A percentile compares a stretch with the other conserved stretches of the same genome.
Evolutionary conservation across 306 rosid genomes (phyloP).

Genomic region (Psophocarpus tetragonolobus): DNA sequence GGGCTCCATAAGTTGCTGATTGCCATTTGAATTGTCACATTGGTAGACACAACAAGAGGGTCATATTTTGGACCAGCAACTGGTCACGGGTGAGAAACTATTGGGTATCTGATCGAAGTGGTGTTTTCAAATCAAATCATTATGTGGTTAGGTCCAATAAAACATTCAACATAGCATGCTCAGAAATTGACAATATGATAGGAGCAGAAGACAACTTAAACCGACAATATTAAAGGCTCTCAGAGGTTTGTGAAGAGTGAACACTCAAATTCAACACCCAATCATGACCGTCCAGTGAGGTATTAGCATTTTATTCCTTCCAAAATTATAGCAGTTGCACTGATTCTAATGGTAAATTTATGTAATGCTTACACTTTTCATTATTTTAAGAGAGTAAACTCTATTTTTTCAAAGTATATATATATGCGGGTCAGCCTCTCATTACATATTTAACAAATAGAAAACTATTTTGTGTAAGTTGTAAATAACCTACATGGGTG

Average conservation of each 20-base stretch:
- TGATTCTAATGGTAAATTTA: too few species aligned
- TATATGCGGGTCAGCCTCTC: too few species aligned
- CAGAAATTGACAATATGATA: neutral
- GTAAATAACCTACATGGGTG: too few species aligned
- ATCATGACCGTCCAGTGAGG: neutral
- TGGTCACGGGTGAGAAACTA: neutral
- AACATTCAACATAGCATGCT: neutral
- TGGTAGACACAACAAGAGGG: neutral
- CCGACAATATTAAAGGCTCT: neutral
- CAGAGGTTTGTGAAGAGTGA: neutral
- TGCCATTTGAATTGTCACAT: neutral
- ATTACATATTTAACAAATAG: too few species aligned
- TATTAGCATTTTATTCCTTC: too few species aligned
- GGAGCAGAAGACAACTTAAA: neutral
- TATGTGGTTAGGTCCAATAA: neutral
- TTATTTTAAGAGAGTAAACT: too few species aligned
- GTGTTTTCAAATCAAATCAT: neutral
- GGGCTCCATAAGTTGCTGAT: neutral
- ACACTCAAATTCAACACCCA: neutral
- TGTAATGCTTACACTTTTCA: too few species aligned
- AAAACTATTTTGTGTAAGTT: too few species aligned
- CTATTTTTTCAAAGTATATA: too few species aligned
- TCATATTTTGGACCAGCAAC: neutral
- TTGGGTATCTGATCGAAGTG: neutral
- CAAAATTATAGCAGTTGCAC: too few species aligned